These are phyloP conservation scores for Emydomyces testavorans DNA, from an alignment of 2,329 filamentous ascomycete genomes.

Conservation along the genomic window DNA sequence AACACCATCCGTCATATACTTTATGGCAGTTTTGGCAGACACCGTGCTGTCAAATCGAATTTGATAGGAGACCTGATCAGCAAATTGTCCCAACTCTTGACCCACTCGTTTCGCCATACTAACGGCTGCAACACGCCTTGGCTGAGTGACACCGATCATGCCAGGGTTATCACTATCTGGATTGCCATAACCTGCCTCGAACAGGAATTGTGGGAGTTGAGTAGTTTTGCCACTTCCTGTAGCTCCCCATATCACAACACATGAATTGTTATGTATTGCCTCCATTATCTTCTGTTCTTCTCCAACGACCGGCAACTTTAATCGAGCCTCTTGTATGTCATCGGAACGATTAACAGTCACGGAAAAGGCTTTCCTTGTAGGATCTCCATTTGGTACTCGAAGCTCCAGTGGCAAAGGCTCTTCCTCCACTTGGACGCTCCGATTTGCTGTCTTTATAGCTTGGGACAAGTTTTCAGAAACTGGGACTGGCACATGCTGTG, in stretches of 20 bases:
- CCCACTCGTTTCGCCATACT: constrained; percentile 91
- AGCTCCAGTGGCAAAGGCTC: constrained; percentile 33
- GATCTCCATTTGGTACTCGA: constrained; percentile 30
- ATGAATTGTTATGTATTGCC: constrained; percentile 80
- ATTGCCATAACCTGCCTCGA: constrained; percentile 82
- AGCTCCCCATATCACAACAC: constrained; percentile 83
- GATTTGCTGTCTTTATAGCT: constrained; percentile 23
- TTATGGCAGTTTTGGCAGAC: constrained; percentile 70
- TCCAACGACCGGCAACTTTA: constrained; percentile 77
- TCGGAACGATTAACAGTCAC: constrained; percentile 58
- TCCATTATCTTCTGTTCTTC: constrained; percentile 99
- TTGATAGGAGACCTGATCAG: constrained; percentile 74
- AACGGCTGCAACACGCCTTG: constrained; percentile 84
- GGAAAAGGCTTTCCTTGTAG: constrained; percentile 60
- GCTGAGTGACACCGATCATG: constrained; percentile 91
- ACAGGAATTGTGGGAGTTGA: constrained; percentile 91
- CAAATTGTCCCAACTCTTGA: constrained; percentile 68
- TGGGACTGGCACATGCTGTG: constrained; percentile 24
- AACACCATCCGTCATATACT: constrained; percentile 99
- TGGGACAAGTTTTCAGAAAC: constrained; percentile 27
- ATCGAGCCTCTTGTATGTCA: constrained; percentile 64
- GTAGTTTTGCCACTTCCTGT: constrained; percentile 98
- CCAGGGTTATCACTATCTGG: constrained; percentile 68
- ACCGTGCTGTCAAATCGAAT: constrained; percentile 88
- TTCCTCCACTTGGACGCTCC: constrained; percentile 30